Conservation (phyloP, 257 asterid genomes). For the Datura wrightii region DNA sequence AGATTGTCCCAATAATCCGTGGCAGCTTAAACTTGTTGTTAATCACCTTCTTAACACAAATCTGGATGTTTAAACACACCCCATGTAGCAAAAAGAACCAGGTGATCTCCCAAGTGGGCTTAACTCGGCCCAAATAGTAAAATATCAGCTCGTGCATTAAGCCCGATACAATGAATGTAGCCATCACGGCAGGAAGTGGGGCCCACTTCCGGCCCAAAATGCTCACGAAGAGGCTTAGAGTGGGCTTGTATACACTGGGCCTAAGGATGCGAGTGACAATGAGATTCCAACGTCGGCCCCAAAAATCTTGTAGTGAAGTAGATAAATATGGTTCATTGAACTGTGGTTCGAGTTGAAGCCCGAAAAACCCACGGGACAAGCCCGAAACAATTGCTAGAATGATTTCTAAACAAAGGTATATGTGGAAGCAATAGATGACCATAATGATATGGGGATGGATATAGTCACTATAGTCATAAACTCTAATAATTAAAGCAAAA, state of each 20-base stretch:
- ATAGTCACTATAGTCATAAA: conserved; percentile 44
- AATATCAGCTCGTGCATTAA: conserved; percentile 78
- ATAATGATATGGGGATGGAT: conserved; percentile 43
- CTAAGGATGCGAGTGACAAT: conserved; percentile 75
- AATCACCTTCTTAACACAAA: conserved; percentile 53
- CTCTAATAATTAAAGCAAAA: conserved; percentile 50
- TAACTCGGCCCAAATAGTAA: conserved; percentile 62
- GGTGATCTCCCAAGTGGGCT: conserved; percentile 74
- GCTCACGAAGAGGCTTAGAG: conserved; percentile 40
- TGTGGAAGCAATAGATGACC: conserved; percentile 54
- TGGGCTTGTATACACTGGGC: conserved; percentile 73
- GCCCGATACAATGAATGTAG: conserved; percentile 62
- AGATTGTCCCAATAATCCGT: conserved; percentile 41
- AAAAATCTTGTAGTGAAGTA: conserved; percentile 76
- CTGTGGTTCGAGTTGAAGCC: conserved; percentile 84
- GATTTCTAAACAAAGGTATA: conserved; percentile 63
- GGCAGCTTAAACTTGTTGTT: conserved; percentile 54
- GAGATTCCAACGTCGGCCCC: conserved; percentile 95
- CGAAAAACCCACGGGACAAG: conserved; percentile 55
- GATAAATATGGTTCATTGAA: conserved; percentile 78
- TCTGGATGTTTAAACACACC: conserved; percentile 49
- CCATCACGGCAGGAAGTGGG: conserved; percentile 57
- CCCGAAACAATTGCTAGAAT: conserved; percentile 57
- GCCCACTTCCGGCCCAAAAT: conserved; percentile 65
- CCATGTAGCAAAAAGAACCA: conserved; percentile 74